Conservation (phyloP, 805 yeast species). For the Yarrowia sp. region DNA sequence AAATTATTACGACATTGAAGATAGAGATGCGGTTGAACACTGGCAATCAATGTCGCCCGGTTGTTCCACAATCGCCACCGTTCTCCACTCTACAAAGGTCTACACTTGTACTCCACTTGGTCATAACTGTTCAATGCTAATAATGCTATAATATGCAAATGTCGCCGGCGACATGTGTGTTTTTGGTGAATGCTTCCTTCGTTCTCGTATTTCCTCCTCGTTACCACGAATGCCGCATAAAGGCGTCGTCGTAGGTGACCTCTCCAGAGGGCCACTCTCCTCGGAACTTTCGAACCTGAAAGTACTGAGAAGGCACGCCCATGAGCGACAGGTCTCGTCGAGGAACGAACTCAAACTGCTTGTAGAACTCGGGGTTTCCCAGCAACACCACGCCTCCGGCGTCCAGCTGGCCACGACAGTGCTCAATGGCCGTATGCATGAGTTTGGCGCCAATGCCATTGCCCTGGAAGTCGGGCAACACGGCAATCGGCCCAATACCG, state of each 20-base stretch:
- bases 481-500: slow-evolving; percentile 35
- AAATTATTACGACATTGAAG: neutral
- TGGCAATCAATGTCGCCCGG: too few species aligned
- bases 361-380: slow-evolving; percentile 36
- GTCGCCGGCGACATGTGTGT: slow-evolving; percentile 32
- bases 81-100: too few species aligned
- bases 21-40: too few species aligned
- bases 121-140: neutral
- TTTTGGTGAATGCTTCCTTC: neutral
- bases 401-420: slow-evolving; percentile 22
- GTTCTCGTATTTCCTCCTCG: too few species aligned
- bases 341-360: slow-evolving; percentile 35
- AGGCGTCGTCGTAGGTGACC: slow-evolving; percentile 35
- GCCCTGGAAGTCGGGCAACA: slow-evolving; percentile 32
- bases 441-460: slow-evolving; percentile 31
- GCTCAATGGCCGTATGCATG: slow-evolving; percentile 36
- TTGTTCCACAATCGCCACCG: too few species aligned
- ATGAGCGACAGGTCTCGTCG: slow-evolving; percentile 29
- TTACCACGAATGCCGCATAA: slow-evolving; percentile 33
- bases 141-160: slow-evolving; percentile 16
- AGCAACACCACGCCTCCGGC: slow-evolving; percentile 32
- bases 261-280: slow-evolving; percentile 37
- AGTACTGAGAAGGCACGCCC: slow-evolving; percentile 36
- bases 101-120: too few species aligned
- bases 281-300: slow-evolving; percentile 33